Base-by-base conservation (phyloP, 2,329 filamentous ascomycete species). In the Colletotrichum coccodes region DNA sequence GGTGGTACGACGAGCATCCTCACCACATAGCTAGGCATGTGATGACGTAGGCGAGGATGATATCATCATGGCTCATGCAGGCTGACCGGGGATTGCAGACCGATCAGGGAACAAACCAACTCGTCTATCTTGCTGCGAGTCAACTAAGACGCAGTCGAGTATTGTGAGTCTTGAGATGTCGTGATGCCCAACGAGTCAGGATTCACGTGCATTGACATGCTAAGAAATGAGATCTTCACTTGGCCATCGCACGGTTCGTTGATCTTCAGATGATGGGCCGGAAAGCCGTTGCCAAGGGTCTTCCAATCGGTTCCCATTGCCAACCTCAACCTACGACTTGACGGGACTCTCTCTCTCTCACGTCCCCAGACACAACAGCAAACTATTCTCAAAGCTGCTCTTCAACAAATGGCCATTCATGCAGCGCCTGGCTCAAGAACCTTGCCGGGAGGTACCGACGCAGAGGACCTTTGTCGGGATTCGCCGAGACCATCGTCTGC, bases 251-350 rank as follows among this genome's bases (percentile, higher is more conserved):
- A 21, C 26, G 26, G 53, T 40, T 28, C 53, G 6, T 56, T 40
- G 57, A 65, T 60, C 30, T 40, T 60, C 57, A 42, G n/a, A 42
- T 38, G 14, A 60, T 40, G 56, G 47, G 63, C 62, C 53, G 53
- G 32, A 23, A 18, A 16, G 8, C 30, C n/a, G 11, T 5, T 26
- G 61, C 28, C 44, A 50, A 61, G 47, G n/a, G 5, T 16, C 34
- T 4, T 49, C 34, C 34, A 6, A 9, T 23, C 9, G 26, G 38
- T n/a, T 18, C 11, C 4, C 16, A 3, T 42, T 9, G 26, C 36
- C 36, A 21, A 38, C 4, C n/a, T 30, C 6, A 8, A 30, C 1
- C 36, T 4, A 28, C 1, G 5, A n/a, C 9, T 21, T n/a, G 26
- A 18, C 16, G 2, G 21, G 11, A 26, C 5, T 6, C 44, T 49